Conservation (phyloP, 768 basidiomycete species). For the Pleurotus pulmonarius region DNA sequence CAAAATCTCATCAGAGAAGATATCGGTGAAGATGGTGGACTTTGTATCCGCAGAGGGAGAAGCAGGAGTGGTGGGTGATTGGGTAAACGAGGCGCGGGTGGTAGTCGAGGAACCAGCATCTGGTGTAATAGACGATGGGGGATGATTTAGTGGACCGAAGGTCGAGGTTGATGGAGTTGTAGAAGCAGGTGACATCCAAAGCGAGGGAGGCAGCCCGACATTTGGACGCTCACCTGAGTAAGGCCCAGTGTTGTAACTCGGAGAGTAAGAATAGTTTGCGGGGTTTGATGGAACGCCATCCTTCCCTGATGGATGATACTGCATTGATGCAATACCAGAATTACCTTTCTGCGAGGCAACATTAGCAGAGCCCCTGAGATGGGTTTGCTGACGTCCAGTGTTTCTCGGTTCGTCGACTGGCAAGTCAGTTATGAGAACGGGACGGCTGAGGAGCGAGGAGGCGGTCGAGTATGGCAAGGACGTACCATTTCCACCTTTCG, state of each 20-base stretch:
- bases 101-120: constrained; percentile 27
- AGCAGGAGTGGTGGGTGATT: constrained; percentile 40
- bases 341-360: neutral
- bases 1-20: constrained; percentile 73
- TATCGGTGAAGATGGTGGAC: constrained; percentile 61
- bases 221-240: constrained; percentile 46
- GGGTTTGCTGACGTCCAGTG: constrained; percentile 1
- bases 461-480: neutral
- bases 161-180: constrained; percentile 32
- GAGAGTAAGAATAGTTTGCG: neutral
- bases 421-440: neutral
- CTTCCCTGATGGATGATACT: constrained; percentile 13
- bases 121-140: constrained; percentile 29
- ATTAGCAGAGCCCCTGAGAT: constrained; percentile 1
- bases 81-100: constrained; percentile 25
- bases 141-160: constrained; percentile 32
- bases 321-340: constrained; percentile 2
- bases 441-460: neutral
- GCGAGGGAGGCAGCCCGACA: constrained; percentile 62
- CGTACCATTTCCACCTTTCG: constrained; percentile 2
- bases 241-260: constrained; percentile 13
- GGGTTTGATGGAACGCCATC: constrained; percentile 8
- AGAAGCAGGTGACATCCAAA: constrained; percentile 80
- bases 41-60: constrained; percentile 51
- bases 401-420: constrained; percentile 11